These are phyloP conservation scores for Hemerocallis citrina DNA, from an alignment of 106 monocot species.

Conservation along the genomic window DNA sequence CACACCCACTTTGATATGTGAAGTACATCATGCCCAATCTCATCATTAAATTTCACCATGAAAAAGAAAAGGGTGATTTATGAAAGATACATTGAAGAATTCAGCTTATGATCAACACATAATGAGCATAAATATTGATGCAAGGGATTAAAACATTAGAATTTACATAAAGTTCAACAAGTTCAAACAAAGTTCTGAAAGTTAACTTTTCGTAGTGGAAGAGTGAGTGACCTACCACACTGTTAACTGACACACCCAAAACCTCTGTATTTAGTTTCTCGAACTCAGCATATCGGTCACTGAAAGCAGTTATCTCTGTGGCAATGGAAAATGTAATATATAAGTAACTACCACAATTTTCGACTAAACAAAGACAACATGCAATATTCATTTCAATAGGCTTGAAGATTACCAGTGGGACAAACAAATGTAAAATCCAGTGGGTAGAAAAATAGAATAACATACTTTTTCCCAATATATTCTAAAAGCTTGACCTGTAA, in stretches of 20 bases:
- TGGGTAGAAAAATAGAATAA: slow-evolving; percentile 89
- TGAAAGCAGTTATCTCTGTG: slow-evolving; percentile 92
- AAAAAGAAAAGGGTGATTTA: not conserved
- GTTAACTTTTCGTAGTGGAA: not conserved
- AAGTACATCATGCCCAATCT: not conserved
- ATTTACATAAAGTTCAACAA: not conserved
- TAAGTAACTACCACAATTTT: not conserved
- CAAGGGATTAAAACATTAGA: too few species aligned
- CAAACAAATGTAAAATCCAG: slow-evolving; percentile 97
- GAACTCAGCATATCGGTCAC: slow-evolving; percentile 76
- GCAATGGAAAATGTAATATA: not conserved
- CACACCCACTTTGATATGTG: too few species aligned
- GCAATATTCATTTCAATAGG: not conserved
- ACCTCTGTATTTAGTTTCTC: slow-evolving; percentile 79
- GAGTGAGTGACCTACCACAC: slow-evolving; percentile 61
- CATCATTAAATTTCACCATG: not conserved
- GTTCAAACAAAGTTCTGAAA: not conserved
- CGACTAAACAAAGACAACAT: not conserved
- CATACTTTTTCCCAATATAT: slow-evolving; percentile 95
- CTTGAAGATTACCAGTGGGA: slow-evolving; percentile 49
- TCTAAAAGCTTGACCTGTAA: slow-evolving; percentile 92
- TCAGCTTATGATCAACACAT: not conserved
- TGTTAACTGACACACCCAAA: slow-evolving; percentile 85
- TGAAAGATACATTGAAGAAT: not conserved
- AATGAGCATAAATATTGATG: too few species aligned